Conservation (phyloP, 2,329 filamentous ascomycete species). For the Fusarium illudens region DNA sequence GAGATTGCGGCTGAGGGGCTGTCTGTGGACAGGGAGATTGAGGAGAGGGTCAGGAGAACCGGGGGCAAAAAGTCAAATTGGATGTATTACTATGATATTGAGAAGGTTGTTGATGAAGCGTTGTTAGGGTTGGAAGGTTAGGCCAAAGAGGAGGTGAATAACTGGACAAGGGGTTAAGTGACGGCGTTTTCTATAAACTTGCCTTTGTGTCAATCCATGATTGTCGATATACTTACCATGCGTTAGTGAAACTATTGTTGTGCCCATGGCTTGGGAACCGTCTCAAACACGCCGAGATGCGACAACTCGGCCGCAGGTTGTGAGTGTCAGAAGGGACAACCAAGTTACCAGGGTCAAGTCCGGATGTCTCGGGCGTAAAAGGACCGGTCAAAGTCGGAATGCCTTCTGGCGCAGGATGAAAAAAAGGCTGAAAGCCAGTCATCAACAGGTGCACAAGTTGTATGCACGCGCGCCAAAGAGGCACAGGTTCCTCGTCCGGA, state of each 20-base stretch:
- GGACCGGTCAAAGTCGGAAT: constrained; percentile 2
- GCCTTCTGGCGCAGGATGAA: background rate
- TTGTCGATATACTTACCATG: background rate
- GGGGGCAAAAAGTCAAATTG: constrained; percentile 34
- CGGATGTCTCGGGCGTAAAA: background rate
- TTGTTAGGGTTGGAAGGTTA: constrained; percentile 1
- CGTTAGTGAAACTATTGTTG: background rate
- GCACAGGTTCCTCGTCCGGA: background rate
- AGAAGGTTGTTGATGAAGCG: constrained; percentile 24
- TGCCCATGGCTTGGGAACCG: background rate
- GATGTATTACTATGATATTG: constrained; percentile 43
- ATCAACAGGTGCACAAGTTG: background rate
- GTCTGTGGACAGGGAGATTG: constrained; percentile 38
- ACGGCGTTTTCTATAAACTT: background rate
- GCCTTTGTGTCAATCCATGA: background rate
- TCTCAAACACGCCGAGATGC: background rate
- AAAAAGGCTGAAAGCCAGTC: background rate
- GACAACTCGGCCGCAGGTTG: background rate
- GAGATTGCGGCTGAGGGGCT: constrained; percentile 28
- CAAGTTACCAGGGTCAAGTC: background rate
- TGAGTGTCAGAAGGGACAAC: background rate
- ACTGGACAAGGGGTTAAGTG: background rate
- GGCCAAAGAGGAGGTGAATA: background rate
- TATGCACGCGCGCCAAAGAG: background rate
- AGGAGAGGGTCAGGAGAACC: constrained; percentile 31